Conservation (phyloP, 1,139 yeast species). For the Sugiyamaella pinicola region DNA sequence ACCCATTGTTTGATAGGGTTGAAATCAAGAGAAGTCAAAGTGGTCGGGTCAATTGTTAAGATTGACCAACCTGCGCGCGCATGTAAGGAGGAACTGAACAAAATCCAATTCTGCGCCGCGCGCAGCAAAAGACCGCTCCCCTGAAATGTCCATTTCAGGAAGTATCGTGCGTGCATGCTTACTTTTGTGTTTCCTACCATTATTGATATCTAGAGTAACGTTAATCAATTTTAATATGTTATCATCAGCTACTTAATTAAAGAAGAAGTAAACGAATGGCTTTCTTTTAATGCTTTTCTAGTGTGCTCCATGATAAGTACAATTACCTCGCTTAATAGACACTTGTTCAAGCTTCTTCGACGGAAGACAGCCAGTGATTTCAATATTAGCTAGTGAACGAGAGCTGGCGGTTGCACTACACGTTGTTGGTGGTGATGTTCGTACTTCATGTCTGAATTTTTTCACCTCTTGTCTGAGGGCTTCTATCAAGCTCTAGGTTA, state of each 20-base stretch:
- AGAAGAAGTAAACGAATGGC: too few relatives aligned
- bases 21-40: not conserved
- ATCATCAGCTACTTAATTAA: too few relatives aligned
- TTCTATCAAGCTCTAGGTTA: constrained; percentile 48
- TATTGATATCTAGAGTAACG: too few relatives aligned
- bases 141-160: constrained; percentile 7
- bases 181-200: too few relatives aligned
- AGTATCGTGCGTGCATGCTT: too few relatives aligned
- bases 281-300: too few relatives aligned
- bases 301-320: constrained; percentile 6
- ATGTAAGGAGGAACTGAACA: too few relatives aligned
- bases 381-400: not conserved
- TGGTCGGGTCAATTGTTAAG: not conserved
- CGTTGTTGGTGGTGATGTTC: constrained; percentile 37
- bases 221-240: not conserved
- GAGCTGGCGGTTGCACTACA: not conserved
- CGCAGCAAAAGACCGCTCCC: not conserved
- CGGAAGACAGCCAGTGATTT: not conserved
- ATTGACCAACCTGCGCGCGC: too few relatives aligned
- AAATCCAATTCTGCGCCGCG: constrained; percentile 9
- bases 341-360: constrained; percentile 7
- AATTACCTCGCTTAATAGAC: constrained; percentile 8
- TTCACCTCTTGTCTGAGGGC: constrained; percentile 61
- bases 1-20: constrained; percentile 2
- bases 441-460: constrained; percentile 69